Conservation (phyloP, 2,329 filamentous ascomycete genomes). For the Ascochyta pisi region DNA sequence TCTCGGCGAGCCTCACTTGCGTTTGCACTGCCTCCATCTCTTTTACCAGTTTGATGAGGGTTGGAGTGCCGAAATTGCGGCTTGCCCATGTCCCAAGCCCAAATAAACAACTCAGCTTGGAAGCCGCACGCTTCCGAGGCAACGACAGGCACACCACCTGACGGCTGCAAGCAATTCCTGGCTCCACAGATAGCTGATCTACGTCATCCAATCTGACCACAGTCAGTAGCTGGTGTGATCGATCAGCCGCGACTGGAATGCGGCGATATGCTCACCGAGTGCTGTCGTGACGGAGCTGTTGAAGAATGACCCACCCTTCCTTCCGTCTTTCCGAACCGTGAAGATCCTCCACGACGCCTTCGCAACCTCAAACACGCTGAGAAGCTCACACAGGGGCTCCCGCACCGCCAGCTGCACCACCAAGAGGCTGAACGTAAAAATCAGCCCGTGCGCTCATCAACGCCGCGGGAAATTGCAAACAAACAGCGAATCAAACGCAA, state of each 20-base stretch:
- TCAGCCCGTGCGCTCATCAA: slow-evolving; percentile 31
- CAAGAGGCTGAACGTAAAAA: slow-evolving; percentile 24
- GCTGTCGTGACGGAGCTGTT: background rate
- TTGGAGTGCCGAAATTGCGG: slow-evolving; percentile 39
- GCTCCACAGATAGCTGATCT: slow-evolving; percentile 15
- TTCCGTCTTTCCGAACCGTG: slow-evolving; percentile 12
- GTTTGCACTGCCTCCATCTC: slow-evolving; percentile 6
- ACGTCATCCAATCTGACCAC: slow-evolving; percentile 4
- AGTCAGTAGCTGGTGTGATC: slow-evolving; percentile 2
- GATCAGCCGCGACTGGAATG: slow-evolving; percentile 17
- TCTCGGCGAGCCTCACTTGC: background rate
- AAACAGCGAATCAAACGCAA: slow-evolving; percentile 32
- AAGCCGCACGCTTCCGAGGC: slow-evolving; percentile 14
- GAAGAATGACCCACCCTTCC: slow-evolving; percentile 10
- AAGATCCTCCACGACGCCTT: slow-evolving; percentile 14
- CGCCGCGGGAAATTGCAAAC: slow-evolving; percentile 37
- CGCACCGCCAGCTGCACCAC: slow-evolving; percentile 21
- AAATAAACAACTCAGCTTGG: slow-evolving; percentile 19
- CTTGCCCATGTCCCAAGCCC: slow-evolving; percentile 20
- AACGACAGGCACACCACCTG: slow-evolving; percentile 18
- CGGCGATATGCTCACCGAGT: slow-evolving; percentile 12
- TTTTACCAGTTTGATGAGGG: slow-evolving; percentile 21
- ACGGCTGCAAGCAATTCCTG: slow-evolving; percentile 26
- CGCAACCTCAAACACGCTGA: slow-evolving; percentile 22
- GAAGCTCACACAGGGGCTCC: slow-evolving; percentile 29